A percentile compares a stretch with the other conserved stretches of the same genome.
phyloP scores from a whole-genome alignment of 2,329 filamentous ascomycete genomes.

The Xylaria hypoxylon region DNA sequence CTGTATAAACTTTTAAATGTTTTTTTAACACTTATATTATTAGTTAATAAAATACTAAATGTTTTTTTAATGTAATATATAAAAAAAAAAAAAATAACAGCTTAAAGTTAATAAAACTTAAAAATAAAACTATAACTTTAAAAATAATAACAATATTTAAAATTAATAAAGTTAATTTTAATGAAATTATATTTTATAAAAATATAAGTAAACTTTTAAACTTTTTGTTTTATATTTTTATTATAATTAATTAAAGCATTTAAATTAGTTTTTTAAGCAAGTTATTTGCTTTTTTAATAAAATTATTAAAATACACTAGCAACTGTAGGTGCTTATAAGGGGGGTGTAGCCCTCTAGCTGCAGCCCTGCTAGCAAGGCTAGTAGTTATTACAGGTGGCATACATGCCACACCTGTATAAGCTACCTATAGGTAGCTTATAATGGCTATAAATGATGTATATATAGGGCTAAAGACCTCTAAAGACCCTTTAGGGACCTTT shows the following conservation, averaged over 20 bases:
- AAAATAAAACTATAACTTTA: conserved; percentile 9
- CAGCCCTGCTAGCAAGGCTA: too few species aligned
- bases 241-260: background rate
- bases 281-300: background rate
- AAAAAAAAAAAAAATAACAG: conserved; percentile 12
- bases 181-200: background rate
- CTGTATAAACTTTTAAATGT: conserved; percentile 14
- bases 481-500: too few species aligned
- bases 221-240: too few species aligned
- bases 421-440: too few species aligned
- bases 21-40: conserved; percentile 17
- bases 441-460: too few species aligned
- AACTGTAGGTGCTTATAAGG: too few species aligned
- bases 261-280: background rate
- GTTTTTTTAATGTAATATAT: conserved; percentile 18
- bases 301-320: too few species aligned
- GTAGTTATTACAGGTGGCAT: too few species aligned
- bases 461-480: too few species aligned
- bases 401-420: too few species aligned
- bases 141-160: background rate
- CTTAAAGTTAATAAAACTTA: conserved; percentile 13
- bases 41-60: conserved; percentile 10
- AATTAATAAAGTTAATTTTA: background rate
- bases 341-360: too few species aligned
- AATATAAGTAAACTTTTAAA: background rate